These are phyloP conservation scores for Pythium dissotocum DNA, from an alignment of 352 stramenopile genomes.

Conservation along the genomic window DNA sequence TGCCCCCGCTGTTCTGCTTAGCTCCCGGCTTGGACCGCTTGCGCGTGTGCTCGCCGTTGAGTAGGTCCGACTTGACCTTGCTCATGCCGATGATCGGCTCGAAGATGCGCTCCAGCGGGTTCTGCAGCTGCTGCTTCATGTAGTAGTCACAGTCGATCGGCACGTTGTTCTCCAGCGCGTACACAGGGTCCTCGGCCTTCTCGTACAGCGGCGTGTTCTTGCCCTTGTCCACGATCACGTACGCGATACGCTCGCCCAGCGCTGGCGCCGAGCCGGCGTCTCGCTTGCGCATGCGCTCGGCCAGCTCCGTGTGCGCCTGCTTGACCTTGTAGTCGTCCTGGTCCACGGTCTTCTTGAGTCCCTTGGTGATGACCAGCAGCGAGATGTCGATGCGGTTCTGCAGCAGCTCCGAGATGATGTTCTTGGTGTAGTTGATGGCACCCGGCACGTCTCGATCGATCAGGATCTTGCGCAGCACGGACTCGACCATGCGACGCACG, in stretches of 20 bases:
- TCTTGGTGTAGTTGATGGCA: slow-evolving; percentile 98
- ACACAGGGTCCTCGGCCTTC: slow-evolving; percentile 98
- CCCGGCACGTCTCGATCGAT: slow-evolving; percentile 96
- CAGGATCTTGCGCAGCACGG: slow-evolving; percentile 97
- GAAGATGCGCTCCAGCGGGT: slow-evolving; percentile 98
- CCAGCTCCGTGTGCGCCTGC: slow-evolving; percentile 98
- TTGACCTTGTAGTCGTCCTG: slow-evolving; percentile 99
- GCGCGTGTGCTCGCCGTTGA: slow-evolving; percentile 97
- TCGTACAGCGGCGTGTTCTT: slow-evolving; percentile 97
- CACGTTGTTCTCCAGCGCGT: slow-evolving; percentile 98
- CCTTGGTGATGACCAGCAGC: slow-evolving; percentile 99
- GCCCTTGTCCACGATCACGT: slow-evolving; percentile 98
- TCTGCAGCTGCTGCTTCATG: slow-evolving; percentile 98
- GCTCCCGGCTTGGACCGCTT: slow-evolving; percentile 97
- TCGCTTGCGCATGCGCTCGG: slow-evolving; percentile 97
- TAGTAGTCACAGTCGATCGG: slow-evolving; percentile 99
- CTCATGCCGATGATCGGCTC: slow-evolving; percentile 96
- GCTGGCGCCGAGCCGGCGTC: slow-evolving; percentile 97
- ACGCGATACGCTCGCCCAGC: slow-evolving; percentile 98
- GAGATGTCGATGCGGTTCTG: slow-evolving; percentile 99
- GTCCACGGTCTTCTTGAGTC: slow-evolving; percentile 97
- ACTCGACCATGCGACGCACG: slow-evolving; percentile 97
- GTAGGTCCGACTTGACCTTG: slow-evolving; percentile 89
- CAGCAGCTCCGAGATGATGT: slow-evolving; percentile 97
- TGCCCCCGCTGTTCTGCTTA: slow-evolving; percentile 94